These are phyloP conservation scores for Pterocarpus santalinus DNA, from an alignment of 306 rosid species.

Conservation along the genomic window DNA sequence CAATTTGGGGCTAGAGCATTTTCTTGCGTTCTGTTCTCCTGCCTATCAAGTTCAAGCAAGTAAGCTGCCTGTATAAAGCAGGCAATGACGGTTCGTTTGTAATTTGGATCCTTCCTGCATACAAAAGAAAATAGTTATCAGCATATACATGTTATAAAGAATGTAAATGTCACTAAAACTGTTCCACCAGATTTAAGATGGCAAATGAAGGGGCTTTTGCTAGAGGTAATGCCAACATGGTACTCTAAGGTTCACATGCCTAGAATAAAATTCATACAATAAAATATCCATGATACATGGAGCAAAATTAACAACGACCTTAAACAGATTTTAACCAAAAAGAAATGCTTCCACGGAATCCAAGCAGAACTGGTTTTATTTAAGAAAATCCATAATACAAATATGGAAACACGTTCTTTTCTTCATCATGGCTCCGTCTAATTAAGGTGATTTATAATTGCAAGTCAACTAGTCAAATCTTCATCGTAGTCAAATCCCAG, in stretches of 20 bases:
- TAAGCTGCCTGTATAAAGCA: slow-evolving; percentile 94
- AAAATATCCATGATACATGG: neutral
- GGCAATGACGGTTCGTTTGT: slow-evolving; percentile 85
- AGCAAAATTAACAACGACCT: slow-evolving; percentile 3
- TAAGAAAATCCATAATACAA: neutral
- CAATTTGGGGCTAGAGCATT: slow-evolving; percentile 89
- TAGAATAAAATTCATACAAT: slow-evolving; percentile 7
- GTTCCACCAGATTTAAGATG: neutral
- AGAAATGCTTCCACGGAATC: neutral
- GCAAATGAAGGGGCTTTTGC: slow-evolving; percentile 12
- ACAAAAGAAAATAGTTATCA: slow-evolving; percentile 31
- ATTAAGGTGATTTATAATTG: neutral
- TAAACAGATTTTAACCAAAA: neutral
- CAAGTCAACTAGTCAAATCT: slow-evolving; percentile 1
- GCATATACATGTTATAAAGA: neutral
- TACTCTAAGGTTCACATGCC: slow-evolving; percentile 29
- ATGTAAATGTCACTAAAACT: slow-evolving; percentile 18
- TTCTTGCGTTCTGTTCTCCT: slow-evolving; percentile 69
- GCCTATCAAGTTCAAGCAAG: slow-evolving; percentile 92
- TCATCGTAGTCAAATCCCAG: neutral
- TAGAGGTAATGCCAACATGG: slow-evolving; percentile 8
- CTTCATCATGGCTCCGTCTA: neutral
- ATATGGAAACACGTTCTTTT: neutral
- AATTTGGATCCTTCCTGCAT: slow-evolving; percentile 80
- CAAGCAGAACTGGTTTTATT: neutral